Percentiles rank a stretch among this genome's conserved stretches.
These are phyloP conservation scores for Zymoseptoria crescenta DNA, from an alignment of 2,329 filamentous ascomycete genomes.

Conservation along the genomic window DNA sequence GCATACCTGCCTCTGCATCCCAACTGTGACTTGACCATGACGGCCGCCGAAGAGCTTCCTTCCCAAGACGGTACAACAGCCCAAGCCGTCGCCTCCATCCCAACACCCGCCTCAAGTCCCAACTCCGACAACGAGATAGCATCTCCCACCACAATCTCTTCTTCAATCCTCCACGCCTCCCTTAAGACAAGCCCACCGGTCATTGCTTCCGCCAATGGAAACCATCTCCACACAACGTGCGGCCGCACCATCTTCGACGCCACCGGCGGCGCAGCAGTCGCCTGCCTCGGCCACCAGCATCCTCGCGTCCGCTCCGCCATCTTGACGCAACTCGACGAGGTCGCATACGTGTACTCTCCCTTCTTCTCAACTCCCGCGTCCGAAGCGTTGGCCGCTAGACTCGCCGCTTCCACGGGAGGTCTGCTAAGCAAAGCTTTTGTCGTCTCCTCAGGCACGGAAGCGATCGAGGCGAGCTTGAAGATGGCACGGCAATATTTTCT, in stretches of 20 bases:
- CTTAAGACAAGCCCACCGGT: conserved; percentile 37
- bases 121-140: neutral
- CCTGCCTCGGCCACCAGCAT: conserved; percentile 54
- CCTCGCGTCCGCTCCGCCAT: conserved; percentile 50
- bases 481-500: conserved; percentile 43
- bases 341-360: conserved; percentile 50
- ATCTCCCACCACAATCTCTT: neutral
- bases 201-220: conserved; percentile 41
- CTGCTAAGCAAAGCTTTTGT: conserved; percentile 48
- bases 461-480: conserved; percentile 43
- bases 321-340: conserved; percentile 47
- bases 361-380: conserved; percentile 48
- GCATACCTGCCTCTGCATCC: neutral
- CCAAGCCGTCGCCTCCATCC: conserved; percentile 1
- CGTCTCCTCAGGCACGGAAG: conserved; percentile 43
- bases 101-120: neutral
- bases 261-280: conserved; percentile 63
- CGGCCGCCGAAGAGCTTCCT: neutral
- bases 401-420: conserved; percentile 42
- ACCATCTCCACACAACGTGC: conserved; percentile 42
- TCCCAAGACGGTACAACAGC: conserved; percentile 8
- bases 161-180: conserved; percentile 43
- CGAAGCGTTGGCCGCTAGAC: conserved; percentile 43
- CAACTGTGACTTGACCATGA: neutral
- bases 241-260: conserved; percentile 59